These are phyloP conservation scores for Moesziomyces sp. DNA, from an alignment of 1,284 basidiomycete species.

Conservation along the genomic window DNA sequence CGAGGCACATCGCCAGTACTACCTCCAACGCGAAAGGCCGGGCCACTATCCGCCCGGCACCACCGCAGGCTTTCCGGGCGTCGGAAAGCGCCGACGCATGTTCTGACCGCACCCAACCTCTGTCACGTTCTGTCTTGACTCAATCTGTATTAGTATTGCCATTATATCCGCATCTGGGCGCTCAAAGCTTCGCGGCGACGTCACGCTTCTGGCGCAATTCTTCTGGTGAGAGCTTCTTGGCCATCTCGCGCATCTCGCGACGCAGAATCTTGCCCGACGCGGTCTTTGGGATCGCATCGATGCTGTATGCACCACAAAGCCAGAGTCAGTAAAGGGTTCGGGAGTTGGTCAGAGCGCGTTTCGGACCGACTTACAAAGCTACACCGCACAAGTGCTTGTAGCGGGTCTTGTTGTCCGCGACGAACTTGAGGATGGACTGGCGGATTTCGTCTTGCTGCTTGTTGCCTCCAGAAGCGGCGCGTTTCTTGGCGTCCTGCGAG, in stretches of 20 bases:
- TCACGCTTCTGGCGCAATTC: conserved; percentile 30
- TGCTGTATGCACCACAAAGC: conserved; percentile 12
- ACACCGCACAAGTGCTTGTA: conserved; percentile 79
- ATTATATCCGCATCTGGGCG: background rate
- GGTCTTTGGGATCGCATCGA: conserved; percentile 56
- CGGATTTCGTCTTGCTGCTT: conserved; percentile 33
- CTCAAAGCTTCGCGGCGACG: conserved; percentile 30
- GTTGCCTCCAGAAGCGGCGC: conserved; percentile 70
- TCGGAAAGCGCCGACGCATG: conserved; percentile 58
- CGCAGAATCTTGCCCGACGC: conserved; percentile 58
- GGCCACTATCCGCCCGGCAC: conserved; percentile 60
- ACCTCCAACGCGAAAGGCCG: conserved; percentile 75
- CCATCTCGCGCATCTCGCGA: conserved; percentile 49
- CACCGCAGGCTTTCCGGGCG: conserved; percentile 49
- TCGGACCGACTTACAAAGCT: conserved; percentile 48
- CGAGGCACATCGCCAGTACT: conserved; percentile 85
- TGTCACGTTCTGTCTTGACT: background rate
- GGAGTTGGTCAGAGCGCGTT: background rate
- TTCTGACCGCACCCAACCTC: conserved; percentile 28
- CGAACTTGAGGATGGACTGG: conserved; percentile 71
- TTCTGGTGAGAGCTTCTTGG: conserved; percentile 43
- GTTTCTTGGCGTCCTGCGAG: conserved; percentile 69
- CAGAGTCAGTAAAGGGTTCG: background rate
- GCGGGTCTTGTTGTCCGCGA: conserved; percentile 76
- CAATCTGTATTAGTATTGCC: background rate